Percentiles rank a stretch among this genome's conserved stretches.
phyloP scores from a whole-genome alignment of 371 early-diverging fungal species.

The Rhizopus delemar region DNA sequence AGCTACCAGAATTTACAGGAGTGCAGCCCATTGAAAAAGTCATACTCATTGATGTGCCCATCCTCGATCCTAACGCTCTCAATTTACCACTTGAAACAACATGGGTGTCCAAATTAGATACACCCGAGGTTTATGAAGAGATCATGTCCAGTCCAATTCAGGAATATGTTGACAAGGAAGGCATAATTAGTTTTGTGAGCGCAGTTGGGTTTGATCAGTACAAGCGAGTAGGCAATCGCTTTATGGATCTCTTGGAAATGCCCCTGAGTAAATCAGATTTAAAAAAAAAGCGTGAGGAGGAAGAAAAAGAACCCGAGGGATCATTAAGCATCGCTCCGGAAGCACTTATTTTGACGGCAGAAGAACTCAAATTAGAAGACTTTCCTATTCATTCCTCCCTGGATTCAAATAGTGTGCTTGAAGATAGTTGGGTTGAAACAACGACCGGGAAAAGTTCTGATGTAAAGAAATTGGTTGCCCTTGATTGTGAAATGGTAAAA shows the following conservation, averaged over 20 bases:
- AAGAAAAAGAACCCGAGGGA: constrained; percentile 17
- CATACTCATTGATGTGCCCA: constrained; percentile 28
- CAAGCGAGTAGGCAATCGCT: constrained; percentile 29
- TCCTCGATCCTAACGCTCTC: constrained; percentile 27
- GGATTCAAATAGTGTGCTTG: constrained; percentile 22
- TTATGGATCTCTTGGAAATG: constrained; percentile 29
- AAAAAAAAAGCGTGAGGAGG: constrained; percentile 27
- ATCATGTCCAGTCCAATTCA: constrained; percentile 7
- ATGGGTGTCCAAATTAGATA: constrained; percentile 9
- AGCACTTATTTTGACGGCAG: constrained; percentile 32
- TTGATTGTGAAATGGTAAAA: constrained; percentile 81
- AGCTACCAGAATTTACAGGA: constrained; percentile 22
- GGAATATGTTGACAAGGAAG: constrained; percentile 13
- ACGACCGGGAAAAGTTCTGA: constrained; percentile 26
- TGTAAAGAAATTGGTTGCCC: constrained; percentile 52
- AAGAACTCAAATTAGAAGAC: constrained; percentile 40
- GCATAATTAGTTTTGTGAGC: constrained; percentile 18
- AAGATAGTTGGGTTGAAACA: constrained; percentile 51
- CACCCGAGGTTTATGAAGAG: constrained; percentile 22
- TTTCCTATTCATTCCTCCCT: constrained; percentile 52
- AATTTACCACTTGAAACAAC: constrained; percentile 18
- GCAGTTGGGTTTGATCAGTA: constrained; percentile 27
- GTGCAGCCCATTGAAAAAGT: constrained; percentile 19
- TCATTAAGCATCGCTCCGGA: constrained; percentile 23
- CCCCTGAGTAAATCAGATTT: constrained; percentile 28